Percentiles rank a stretch among this genome's conserved stretches.
These are phyloP conservation scores for Fusarium sp. DNA, from an alignment of 2,329 filamentous ascomycete genomes.

Conservation along the genomic window DNA sequence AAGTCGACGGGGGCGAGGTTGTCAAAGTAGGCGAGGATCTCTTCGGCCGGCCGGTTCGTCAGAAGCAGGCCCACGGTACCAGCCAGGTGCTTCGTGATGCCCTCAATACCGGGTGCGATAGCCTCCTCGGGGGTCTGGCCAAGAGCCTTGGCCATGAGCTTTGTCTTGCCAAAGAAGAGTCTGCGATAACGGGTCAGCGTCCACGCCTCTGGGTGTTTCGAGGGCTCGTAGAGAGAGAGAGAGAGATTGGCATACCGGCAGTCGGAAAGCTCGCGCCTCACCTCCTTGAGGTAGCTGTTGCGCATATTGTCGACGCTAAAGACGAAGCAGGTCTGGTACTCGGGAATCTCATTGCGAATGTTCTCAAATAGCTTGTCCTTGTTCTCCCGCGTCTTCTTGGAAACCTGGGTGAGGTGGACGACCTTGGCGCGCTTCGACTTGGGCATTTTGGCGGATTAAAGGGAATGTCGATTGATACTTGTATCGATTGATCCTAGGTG, in stretches of 20 bases:
- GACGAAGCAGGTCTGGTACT: slow-evolving; percentile 92
- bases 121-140: slow-evolving; percentile 82
- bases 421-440: slow-evolving; percentile 94
- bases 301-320: slow-evolving; percentile 98
- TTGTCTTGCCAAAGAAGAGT: slow-evolving; percentile 98
- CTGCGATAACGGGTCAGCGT: slow-evolving; percentile 55
- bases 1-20: slow-evolving; percentile 83
- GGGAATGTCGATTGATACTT: not conserved
- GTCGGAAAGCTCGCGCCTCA: slow-evolving; percentile 85
- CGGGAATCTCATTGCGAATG: slow-evolving; percentile 84
- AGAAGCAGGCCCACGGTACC: slow-evolving; percentile 92
- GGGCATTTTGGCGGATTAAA: slow-evolving; percentile 73
- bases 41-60: slow-evolving; percentile 77
- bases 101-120: slow-evolving; percentile 80
- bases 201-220: not conserved
- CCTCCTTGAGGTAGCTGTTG: slow-evolving; percentile 94
- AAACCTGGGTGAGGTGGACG: slow-evolving; percentile 89
- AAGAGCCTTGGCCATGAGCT: slow-evolving; percentile 97
- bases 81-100: slow-evolving; percentile 74
- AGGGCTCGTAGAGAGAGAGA: not conserved
- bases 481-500: not conserved
- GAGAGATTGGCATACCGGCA: slow-evolving; percentile 70
- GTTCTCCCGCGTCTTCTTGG: slow-evolving; percentile 93
- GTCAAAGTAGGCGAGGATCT: slow-evolving; percentile 78
- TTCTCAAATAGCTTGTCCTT: slow-evolving; percentile 89